Evolutionary conservation across 2,329 filamentous ascomycete species (phyloP).

Genomic region (Monilinia polystroma): DNA sequence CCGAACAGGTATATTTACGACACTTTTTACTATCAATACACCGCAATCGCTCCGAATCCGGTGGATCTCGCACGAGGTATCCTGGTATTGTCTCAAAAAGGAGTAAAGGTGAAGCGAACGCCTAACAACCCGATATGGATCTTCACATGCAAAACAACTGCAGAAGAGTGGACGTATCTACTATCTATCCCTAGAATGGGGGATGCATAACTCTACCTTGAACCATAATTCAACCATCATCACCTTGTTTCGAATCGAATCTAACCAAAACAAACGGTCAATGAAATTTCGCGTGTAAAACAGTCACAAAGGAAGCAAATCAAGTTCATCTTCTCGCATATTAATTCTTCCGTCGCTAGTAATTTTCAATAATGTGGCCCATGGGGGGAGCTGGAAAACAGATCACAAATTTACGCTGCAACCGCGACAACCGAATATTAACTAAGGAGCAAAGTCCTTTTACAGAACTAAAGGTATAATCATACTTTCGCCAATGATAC

Average conservation of each 20-base stretch:
- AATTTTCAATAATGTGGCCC: neutral
- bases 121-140: conserved; percentile 11
- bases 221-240: neutral
- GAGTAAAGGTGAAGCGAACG: neutral
- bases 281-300: conserved; percentile 7
- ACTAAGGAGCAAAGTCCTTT: neutral
- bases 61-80: conserved; percentile 16
- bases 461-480: neutral
- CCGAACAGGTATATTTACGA: neutral
- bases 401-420: conserved; percentile 8
- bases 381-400: neutral
- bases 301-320: neutral
- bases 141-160: conserved; percentile 10
- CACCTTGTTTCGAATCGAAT: neutral
- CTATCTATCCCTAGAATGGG: conserved; percentile 7
- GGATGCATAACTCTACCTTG: neutral
- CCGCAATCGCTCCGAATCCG: conserved; percentile 18
- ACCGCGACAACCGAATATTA: conserved; percentile 8
- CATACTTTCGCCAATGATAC: neutral
- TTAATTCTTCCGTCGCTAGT: conserved; percentile 10
- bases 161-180: neutral
- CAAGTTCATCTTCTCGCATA: conserved; percentile 1
- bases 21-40: conserved; percentile 13
- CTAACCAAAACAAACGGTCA: conserved; percentile 10
- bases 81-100: conserved; percentile 1